Evolutionary conservation across 2,329 filamentous ascomycete genomes (phyloP), one percentile per base, ranked within the genome.

Genomic region (Fusarium sp.): DNA sequence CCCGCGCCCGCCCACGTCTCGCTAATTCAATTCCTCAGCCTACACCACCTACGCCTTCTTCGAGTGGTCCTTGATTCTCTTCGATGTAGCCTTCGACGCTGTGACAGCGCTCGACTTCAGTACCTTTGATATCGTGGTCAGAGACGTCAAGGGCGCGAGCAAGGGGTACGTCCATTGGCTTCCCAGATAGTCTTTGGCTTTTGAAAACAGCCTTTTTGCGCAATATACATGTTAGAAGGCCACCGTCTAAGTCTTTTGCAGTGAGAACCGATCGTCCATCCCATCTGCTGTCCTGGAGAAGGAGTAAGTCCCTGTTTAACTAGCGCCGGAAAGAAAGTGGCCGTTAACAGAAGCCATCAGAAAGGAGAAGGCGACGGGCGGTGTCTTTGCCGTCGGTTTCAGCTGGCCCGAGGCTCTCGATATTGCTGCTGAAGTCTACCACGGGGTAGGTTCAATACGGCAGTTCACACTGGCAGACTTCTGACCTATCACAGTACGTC

Each of bases 151-250:
- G 84, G 95, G 94, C 71, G 84, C 91, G 78, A 96, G 93, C 87
- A 95, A 95, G 93, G 95, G 95, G 96, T 99, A 99, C 89, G 96
- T 99, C 85, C 90, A 91, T 85, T 92, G 92, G 92, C 94, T 98
- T 88, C 95, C 95, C 75, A 94, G 90, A 86, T 98, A 95, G 89
- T 78, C 78, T 79, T 77, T 78, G 66, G 63, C 52, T 71, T 60
- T 58, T 44, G 23, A 59, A 68, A 70, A 65, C 62, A 72, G 69
- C 60, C 54, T 54, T 64, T 50, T 75, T 78, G 65, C 74, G 75
- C 63, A 76, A 74, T 75, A 79, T 69, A 78, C 60, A 75, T 64
- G 62, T 73, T 73, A 66, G 63, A 73, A 72, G 60, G 66, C 53
- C 68, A 53, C 41, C 53, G 57, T 86, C 83, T 86, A 85, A 86